Percentiles rank a stretch among this genome's conserved stretches.
Evolutionary conservation across 1,284 basidiomycete species (phyloP).

Genomic region (Pseudozyma sp.): DNA sequence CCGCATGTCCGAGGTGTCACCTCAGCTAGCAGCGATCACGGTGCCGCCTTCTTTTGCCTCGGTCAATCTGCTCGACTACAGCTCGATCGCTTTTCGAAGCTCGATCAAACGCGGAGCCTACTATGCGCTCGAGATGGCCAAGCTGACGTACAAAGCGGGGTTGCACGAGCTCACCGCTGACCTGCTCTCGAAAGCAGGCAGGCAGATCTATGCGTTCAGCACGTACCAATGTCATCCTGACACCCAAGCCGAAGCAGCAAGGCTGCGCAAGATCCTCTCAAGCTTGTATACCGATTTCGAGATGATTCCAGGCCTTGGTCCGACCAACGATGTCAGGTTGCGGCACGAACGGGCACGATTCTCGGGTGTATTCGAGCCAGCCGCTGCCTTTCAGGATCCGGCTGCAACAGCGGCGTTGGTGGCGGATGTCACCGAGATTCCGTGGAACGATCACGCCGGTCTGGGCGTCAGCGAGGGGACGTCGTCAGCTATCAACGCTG

Average conservation of each 20-base stretch:
- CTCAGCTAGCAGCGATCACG: conserved; percentile 34
- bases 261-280: conserved; percentile 24
- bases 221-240: conserved; percentile 41
- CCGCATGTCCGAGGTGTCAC: conserved; percentile 31
- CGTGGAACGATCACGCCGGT: conserved; percentile 12
- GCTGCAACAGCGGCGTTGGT: conserved; percentile 7
- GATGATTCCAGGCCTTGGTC: conserved; percentile 38
- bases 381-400: conserved; percentile 12
- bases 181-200: conserved; percentile 33
- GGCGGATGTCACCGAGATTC: conserved; percentile 21
- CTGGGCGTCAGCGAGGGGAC: neutral
- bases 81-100: conserved; percentile 44
- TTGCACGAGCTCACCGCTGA: conserved; percentile 41
- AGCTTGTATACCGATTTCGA: conserved; percentile 33
- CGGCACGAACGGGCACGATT: conserved; percentile 27
- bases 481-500: conserved; percentile 4
- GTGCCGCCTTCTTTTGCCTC: conserved; percentile 25
- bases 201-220: conserved; percentile 39
- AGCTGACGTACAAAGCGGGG: conserved; percentile 28
- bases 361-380: conserved; percentile 33
- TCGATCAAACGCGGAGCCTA: conserved; percentile 30
- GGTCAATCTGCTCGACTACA: conserved; percentile 38
- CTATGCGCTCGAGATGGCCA: conserved; percentile 41
- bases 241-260: conserved; percentile 28
- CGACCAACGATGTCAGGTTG: conserved; percentile 31